Percentiles rank a stretch among this genome's conserved stretches.
Evolutionary conservation across 345 rosid genomes (phyloP).

Genomic region (Eucalyptus sp.): DNA sequence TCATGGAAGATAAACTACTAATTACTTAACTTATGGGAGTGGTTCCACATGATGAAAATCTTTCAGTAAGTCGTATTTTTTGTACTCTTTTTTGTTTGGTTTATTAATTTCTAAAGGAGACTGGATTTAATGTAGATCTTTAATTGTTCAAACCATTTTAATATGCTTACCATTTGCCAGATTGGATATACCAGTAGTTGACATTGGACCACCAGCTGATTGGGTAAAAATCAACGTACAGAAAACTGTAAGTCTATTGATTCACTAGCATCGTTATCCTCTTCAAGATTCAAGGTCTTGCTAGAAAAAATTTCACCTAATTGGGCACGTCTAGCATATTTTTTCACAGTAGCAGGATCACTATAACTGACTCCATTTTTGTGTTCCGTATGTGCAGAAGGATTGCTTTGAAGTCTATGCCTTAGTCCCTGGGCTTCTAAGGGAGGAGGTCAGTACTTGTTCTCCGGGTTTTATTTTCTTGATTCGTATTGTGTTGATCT

Average conservation of each 20-base stretch:
- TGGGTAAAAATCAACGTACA: slow-evolving; percentile 75
- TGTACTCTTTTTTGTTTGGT: background rate
- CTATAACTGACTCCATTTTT: background rate
- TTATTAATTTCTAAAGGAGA: background rate
- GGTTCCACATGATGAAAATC: background rate
- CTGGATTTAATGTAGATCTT: background rate
- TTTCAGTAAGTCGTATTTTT: background rate
- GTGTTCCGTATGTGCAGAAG: slow-evolving; percentile 20
- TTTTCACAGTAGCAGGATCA: too few species aligned
- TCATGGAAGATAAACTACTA: background rate
- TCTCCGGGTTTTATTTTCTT: background rate
- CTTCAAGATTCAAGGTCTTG: background rate
- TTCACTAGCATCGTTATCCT: background rate
- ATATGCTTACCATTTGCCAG: slow-evolving; percentile 9
- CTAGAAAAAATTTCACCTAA: background rate
- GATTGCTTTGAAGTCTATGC: slow-evolving; percentile 67
- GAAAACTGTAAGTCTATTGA: slow-evolving; percentile 34
- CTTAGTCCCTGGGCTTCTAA: slow-evolving; percentile 62
- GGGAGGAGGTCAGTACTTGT: slow-evolving; percentile 45
- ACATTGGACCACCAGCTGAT: slow-evolving; percentile 55
- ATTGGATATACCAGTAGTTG: slow-evolving; percentile 37
- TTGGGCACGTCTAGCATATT: too few species aligned
- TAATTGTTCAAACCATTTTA: background rate
- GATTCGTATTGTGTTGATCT: background rate
- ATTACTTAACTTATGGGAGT: background rate